Base-by-base conservation (phyloP, 805 yeast species). In the Trichomonascus vanleenenianus region DNA sequence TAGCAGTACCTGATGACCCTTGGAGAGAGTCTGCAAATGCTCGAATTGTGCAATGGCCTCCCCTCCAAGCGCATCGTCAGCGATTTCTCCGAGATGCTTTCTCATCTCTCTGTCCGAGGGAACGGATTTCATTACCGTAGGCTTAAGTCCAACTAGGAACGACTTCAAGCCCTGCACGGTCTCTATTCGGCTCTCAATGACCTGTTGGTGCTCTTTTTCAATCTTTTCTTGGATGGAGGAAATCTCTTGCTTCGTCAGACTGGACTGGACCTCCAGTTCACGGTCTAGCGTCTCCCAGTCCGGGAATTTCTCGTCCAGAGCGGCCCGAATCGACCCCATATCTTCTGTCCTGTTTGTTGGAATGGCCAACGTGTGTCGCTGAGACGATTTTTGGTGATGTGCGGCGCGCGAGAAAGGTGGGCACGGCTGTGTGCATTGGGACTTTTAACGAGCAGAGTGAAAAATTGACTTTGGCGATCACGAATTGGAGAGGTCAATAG, bases 101-200 rank as follows among this genome's bases (percentile, higher is more conserved):
- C 43, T 36, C 12, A 42, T 6, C 10, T 42, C 44, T 9, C 38
- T 14, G 19, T 42, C 44, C 4, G 44, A 42, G 15, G 44, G 44
- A 8, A 40, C 38, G 10, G 37, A 19, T 8, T 33, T 30, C 32
- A 22, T 15, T 8, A 22, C 27, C 27, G 27, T 22, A 22, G 27
- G 27, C 27, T 22, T 22, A 8, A 22, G 27, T 8, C 27, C 27
- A 8, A 22, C 27, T 8, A 22, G 27, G 27, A 22, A 50, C 5
- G 30, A 41, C 15, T 22, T 22, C 5, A 40, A 14, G 3, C 18
- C 19, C n/a, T 16, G 11, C 10, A 22, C 25, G 16, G 43, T 8
- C 10, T 33, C 38, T 10, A 11, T 11, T 15, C 34, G 20, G 15
- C 27, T 31, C 34, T 14, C n/a, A 31, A 12, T 31, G 34, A 12